Evolutionary conservation across 345 rosid genomes (phyloP), one percentile per base, ranked within the genome.

Genomic region (Pseudoturritis turrita): DNA sequence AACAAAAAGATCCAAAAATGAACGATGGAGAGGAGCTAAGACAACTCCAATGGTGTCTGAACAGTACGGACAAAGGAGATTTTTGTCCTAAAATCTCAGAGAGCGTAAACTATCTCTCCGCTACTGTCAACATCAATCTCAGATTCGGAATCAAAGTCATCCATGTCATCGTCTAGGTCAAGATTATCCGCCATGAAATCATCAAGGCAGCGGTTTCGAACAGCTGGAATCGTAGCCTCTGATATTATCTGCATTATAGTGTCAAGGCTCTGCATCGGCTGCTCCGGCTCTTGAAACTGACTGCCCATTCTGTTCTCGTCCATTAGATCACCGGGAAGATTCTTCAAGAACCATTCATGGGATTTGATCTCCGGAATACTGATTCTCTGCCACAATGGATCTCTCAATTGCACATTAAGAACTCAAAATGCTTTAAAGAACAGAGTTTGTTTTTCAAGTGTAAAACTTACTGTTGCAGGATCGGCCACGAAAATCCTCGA

Each of bases 91-190:
- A 15, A 55, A 50, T 36, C 51, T 73, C 59, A 54, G 73, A 87
- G 72, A 12, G 96, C 98, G 61, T 91, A 88, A 22, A 91, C 81
- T 57, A 95, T 87, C 82, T 95, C 96, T 68, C 97, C 96, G 1
- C 98, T 91, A 81, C 97, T 95, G 77, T 95, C 96, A 35, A 89
- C 72, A 71, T 91, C 99, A 12, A 88, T 89, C 58, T 95, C 99
- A 2, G 88, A 82, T 35, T 89, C 98, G 14, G 85, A 85, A 74
- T 91, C 98, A n/a, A 85, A 54, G 57, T 89, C 96, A 23, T 95
- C 96, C 97, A 88, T 86, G 77, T 88, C 93, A 33, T 91, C 97
- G 29, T 69, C 80, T 43, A 81, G 73, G 66, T 88, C 96, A 28
- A 86, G 71, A 78, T 75, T 79, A 49, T 86, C 96, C 0, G 77